Percentiles rank a stretch among this genome's conserved stretches.
These are phyloP conservation scores for Prillingera fragicola DNA, from an alignment of 1,284 basidiomycete genomes.

Conservation along the genomic window DNA sequence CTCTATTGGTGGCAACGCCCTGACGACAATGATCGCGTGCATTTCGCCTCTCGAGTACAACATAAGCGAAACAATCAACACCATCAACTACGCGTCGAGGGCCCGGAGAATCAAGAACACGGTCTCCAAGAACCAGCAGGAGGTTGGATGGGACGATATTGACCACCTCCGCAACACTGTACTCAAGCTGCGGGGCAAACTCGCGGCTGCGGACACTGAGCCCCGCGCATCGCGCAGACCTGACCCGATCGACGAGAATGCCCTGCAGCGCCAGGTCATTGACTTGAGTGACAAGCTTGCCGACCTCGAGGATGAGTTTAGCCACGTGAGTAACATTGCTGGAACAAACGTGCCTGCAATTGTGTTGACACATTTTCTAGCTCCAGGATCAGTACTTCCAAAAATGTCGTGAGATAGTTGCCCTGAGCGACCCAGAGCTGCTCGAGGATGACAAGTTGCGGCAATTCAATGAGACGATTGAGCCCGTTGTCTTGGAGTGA, in stretches of 20 bases:
- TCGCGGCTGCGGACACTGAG: slow-evolving; percentile 63
- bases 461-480: slow-evolving; percentile 92
- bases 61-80: slow-evolving; percentile 89
- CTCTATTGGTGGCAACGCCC: slow-evolving; percentile 95
- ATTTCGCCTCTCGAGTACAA: slow-evolving; percentile 92
- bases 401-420: slow-evolving; percentile 44
- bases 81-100: slow-evolving; percentile 95
- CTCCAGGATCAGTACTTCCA: slow-evolving; percentile 41
- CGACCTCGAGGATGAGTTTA: slow-evolving; percentile 44
- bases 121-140: slow-evolving; percentile 84
- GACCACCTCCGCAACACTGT: slow-evolving; percentile 90
- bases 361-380: slow-evolving; percentile 14
- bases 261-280: slow-evolving; percentile 53
- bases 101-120: slow-evolving; percentile 96
- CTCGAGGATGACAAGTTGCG: slow-evolving; percentile 22
- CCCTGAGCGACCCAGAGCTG: slow-evolving; percentile 19
- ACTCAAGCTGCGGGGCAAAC: slow-evolving; percentile 54
- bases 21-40: slow-evolving; percentile 98
- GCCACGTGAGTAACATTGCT: slow-evolving; percentile 29
- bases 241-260: slow-evolving; percentile 69
- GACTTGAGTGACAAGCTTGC: slow-evolving; percentile 16
- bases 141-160: slow-evolving; percentile 97
- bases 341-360: background rate
- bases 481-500: slow-evolving; percentile 88
- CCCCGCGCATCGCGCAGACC: slow-evolving; percentile 28